A percentile compares a stretch with the other conserved stretches of the same genome.
Conservation (phyloP, 495 filamentous ascomycete genomes). For the Elasticomyces elasticus region DNA sequence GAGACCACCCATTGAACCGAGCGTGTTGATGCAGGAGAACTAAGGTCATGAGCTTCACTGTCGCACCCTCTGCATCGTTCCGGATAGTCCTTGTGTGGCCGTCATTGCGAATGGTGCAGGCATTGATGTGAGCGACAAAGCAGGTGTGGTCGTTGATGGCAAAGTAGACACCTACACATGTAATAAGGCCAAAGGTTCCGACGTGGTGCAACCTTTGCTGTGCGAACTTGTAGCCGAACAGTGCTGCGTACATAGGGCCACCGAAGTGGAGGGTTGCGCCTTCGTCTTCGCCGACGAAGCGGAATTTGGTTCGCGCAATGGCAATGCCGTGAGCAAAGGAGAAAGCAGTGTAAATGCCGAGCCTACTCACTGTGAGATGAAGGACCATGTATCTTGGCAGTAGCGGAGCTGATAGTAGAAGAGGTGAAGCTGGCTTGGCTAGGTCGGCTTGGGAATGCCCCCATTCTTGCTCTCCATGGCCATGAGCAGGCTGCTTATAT, state of each 20-base stretch:
- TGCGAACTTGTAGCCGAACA: too few relatives aligned
- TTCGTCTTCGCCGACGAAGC: not conserved
- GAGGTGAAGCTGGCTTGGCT: too few relatives aligned
- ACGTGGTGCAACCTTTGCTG: not conserved
- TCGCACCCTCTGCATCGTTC: not conserved
- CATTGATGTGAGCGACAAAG: conserved; percentile 13
- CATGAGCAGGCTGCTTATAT: too few relatives aligned
- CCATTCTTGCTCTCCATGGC: too few relatives aligned
- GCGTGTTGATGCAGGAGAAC: not conserved
- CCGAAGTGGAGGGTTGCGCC: not conserved
- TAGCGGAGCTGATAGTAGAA: too few relatives aligned
- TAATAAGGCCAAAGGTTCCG: not conserved
- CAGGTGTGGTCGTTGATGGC: conserved; percentile 1
- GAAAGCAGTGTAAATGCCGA: not conserved
- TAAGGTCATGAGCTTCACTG: too few relatives aligned
- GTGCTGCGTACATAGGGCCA: too few relatives aligned
- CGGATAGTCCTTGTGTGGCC: not conserved
- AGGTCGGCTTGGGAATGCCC: too few relatives aligned
- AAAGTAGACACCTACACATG: conserved; percentile 11
- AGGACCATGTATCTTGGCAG: too few relatives aligned
- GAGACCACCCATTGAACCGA: not conserved
- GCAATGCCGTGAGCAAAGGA: not conserved
- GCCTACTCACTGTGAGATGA: too few relatives aligned
- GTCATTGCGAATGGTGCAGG: not conserved
- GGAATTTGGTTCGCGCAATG: not conserved